Conservation (phyloP, 2,329 filamentous ascomycete genomes). For the Beauveria varroae region DNA sequence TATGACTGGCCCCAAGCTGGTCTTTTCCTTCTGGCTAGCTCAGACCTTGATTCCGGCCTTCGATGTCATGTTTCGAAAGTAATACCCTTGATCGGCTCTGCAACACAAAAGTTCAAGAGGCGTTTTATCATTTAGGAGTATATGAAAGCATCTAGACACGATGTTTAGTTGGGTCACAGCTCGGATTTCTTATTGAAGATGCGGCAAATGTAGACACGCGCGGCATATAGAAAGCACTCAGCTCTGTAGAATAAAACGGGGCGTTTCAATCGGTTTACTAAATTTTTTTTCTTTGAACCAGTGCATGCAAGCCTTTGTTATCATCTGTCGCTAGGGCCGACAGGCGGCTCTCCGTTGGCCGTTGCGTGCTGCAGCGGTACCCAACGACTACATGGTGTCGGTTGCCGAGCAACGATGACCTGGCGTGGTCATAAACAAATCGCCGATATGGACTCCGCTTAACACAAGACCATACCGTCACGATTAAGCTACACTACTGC, state of each 20-base stretch:
- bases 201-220: constrained; percentile 6
- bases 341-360: not conserved
- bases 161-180: not conserved
- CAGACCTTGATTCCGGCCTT: constrained; percentile 97
- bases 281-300: not conserved
- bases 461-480: not conserved
- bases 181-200: constrained; percentile 6
- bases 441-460: not conserved
- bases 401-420: constrained; percentile 10
- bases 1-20: constrained; percentile 98
- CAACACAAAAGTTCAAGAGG: not conserved
- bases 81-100: constrained; percentile 14
- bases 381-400: not conserved
- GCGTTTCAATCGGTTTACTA: constrained; percentile 4
- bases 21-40: constrained; percentile 99
- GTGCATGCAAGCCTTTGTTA: not conserved
- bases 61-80: constrained; percentile 41
- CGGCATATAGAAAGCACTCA: constrained; percentile 10
- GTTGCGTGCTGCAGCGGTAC: not conserved
- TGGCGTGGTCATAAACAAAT: constrained; percentile 10
- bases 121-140: constrained; percentile 1
- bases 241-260: constrained; percentile 11
- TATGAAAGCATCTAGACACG: not conserved
- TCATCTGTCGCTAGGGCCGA: not conserved
- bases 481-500: not conserved